Evolutionary conservation across 768 basidiomycete genomes (phyloP).

Genomic region (Naematelia encephala): DNA sequence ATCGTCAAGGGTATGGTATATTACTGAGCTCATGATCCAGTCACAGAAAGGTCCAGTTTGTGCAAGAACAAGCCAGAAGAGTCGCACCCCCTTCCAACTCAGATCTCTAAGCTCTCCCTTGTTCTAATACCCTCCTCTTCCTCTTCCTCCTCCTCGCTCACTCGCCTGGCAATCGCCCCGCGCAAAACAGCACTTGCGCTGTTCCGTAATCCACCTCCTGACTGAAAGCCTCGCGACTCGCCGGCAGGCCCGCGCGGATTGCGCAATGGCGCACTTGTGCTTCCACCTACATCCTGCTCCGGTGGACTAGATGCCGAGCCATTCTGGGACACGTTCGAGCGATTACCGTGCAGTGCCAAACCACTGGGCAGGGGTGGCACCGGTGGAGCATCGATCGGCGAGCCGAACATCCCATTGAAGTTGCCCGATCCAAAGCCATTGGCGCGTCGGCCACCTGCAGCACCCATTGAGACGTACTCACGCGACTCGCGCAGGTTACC

Average conservation of each 20-base stretch:
- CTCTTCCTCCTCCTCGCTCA: conserved; percentile 25
- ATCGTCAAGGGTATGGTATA: too few relatives aligned
- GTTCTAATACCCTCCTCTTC: conserved; percentile 29
- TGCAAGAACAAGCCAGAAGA: not conserved
- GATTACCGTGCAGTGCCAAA: conserved; percentile 7
- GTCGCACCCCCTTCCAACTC: too few relatives aligned
- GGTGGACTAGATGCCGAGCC: not conserved
- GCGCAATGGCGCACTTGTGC: conserved; percentile 23
- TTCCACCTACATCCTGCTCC: not conserved
- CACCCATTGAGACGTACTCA: conserved; percentile 46
- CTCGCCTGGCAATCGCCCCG: conserved; percentile 13
- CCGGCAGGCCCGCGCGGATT: conserved; percentile 46
- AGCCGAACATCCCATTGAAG: conserved; percentile 43
- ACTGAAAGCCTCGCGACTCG: conserved; percentile 39
- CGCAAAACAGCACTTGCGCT: conserved; percentile 16
- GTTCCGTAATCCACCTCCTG: conserved; percentile 13
- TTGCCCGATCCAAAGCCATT: conserved; percentile 27
- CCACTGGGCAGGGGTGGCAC: conserved; percentile 40
- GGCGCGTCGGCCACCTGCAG: conserved; percentile 26
- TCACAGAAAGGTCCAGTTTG: too few relatives aligned
- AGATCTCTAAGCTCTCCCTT: conserved; percentile 36
- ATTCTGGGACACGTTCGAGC: conserved; percentile 4
- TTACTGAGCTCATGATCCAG: too few relatives aligned
- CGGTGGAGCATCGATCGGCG: conserved; percentile 30
- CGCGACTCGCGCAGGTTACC: conserved; percentile 46